Evolutionary conservation across 108 stramenopile genomes (phyloP).

Genomic region (Pseudonitzschia delicatissima): DNA sequence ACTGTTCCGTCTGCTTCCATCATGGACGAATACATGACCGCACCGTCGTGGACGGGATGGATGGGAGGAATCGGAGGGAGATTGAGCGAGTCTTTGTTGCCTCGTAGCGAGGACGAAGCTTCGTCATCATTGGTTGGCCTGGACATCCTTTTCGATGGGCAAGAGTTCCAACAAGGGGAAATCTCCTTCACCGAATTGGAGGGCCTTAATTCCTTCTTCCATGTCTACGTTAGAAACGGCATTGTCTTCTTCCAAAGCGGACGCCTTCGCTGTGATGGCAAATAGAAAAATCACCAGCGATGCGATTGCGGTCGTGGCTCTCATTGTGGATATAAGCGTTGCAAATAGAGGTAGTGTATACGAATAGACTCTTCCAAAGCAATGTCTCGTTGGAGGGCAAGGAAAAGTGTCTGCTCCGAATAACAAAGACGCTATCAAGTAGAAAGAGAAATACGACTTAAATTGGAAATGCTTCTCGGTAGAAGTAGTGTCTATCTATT

Average conservation of each 20-base stretch:
- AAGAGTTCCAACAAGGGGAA: too few relatives aligned
- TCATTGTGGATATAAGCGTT: not conserved
- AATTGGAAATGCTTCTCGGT: too few relatives aligned
- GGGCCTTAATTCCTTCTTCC: not conserved
- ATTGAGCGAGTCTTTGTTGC: not conserved
- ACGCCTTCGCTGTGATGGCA: not conserved
- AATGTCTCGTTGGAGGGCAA: too few relatives aligned
- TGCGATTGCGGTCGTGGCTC: not conserved
- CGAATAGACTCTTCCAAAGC: too few relatives aligned
- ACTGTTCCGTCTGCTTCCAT: not conserved
- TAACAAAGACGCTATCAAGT: too few relatives aligned
- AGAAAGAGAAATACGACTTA: too few relatives aligned
- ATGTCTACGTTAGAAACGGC: slow-evolving; percentile 1
- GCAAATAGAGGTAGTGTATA: not conserved
- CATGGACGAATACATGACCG: slow-evolving; percentile 1
- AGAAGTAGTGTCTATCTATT: too few relatives aligned
- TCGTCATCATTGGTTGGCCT: too few relatives aligned
- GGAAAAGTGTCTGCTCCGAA: too few relatives aligned
- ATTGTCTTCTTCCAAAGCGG: not conserved
- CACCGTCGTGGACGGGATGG: not conserved
- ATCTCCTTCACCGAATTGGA: too few relatives aligned
- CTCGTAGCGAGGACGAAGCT: too few relatives aligned
- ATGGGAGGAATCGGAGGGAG: slow-evolving; percentile 3
- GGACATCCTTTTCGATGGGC: too few relatives aligned
- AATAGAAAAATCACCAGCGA: not conserved